Evolutionary conservation across 176 grass and related monocot species (phyloP), one percentile per base, ranked within the genome.

Genomic region (Triticum timopheevii): DNA sequence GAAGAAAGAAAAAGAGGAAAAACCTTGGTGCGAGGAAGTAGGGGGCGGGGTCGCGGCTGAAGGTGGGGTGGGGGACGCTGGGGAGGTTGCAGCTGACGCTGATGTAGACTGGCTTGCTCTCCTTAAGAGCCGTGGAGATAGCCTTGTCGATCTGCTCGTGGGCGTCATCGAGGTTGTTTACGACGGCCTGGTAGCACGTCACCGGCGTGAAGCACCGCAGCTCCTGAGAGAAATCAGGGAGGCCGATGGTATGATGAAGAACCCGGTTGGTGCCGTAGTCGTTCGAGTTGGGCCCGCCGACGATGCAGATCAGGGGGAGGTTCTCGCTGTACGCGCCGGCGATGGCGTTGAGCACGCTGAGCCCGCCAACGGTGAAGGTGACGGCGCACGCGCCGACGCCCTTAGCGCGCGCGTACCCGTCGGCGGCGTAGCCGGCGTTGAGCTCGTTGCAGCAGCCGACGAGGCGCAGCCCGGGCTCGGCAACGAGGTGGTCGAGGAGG

Each of bases 81-180:
- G 92, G 87, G 36, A 97, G 92, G 61, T 97, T 97, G 78, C 92
- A 94, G 76, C 94, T 88, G 69, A 97, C 88, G 83, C 90, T 97
- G 71, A 97, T 87, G 77, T 97, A 97, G 28, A 94, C 94, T 3
- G 92, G 94, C 83, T 94, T 97, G 92, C 94, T 92, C 83, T 97
- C 92, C 83, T 77, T 94, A 1, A 90, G 77, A 2, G 92, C 94
- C 94, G 92, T 97, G 10, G 90, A 69, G 67, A 97, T 92, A 15
- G 94, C 94, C 0, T 97, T 97, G 74, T 97, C 88, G 82, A 97
- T 97, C 85, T 92, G 90, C 86, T 94, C 92, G 54, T 90, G 94
- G 92, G 88, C 94, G 59, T 97, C 94, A 12, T 94, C 94, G 52
- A 94, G 74, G 38, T 94, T 90, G 80, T 85, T 94, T 50, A 94